Base-by-base conservation (phyloP, 192 early-diverging fungal species). In the Neocallimastix lanati region DNA sequence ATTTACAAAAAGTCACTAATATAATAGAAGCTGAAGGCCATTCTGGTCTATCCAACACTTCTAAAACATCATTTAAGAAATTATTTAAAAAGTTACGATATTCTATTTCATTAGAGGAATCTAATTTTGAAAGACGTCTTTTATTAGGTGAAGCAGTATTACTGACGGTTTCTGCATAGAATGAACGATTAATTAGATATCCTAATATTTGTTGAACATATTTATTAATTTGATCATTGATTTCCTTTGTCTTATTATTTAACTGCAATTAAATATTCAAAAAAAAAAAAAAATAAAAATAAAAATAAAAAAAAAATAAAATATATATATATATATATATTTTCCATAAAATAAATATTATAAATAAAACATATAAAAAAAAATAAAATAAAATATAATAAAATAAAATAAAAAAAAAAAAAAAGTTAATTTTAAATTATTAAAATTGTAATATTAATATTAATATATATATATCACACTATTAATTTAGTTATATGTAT, bases 11-110 rank as follows among this genome's bases (percentile, higher is more conserved):
- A 16, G 92, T 82, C 29, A 88, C 82, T 5, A 93, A 78, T 58
- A 92, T 87, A 18, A 93, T 80, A 77, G 95, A 93, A 0, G 96
- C 93, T 9, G 87, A 92, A 1, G 96, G 96, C 96, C 96, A 98
- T 50, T 96, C 94, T 5, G 95, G 95, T 25, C 92, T 91, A 27
- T 91, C 88, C 38, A 95, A 83, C 1, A 95, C 88, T 6, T 82
- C 81, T 30, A 95, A 80, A 0, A 92, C 83, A 84, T 98, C 94
- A 18, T 89, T 84, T 28, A 96, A 81, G 50, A 96, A 83, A 35
- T 85, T 83, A 30, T 95, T 93, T 21, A 98, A 80, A 15, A 94
- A 82, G 0, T 82, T 81, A 28, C 90, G 85, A 82, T 96, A 96
- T 40, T 95, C 95, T 1, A 86, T 85, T 28, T 93, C 94, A 36